Evolutionary conservation across 352 stramenopile species (phyloP).

Genomic region (Albugo candida): DNA sequence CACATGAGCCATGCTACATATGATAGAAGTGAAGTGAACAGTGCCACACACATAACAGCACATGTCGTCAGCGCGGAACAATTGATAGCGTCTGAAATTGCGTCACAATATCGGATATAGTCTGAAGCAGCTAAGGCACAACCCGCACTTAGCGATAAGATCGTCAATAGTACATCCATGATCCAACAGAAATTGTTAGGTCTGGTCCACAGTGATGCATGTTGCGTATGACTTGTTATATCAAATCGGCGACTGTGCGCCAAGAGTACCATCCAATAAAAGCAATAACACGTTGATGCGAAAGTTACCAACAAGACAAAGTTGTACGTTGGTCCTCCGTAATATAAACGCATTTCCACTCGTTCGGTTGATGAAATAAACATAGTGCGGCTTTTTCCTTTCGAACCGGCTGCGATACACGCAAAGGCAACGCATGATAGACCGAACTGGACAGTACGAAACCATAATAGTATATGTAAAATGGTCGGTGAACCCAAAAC

Average conservation of each 20-base stretch:
- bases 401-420: conserved; percentile 29
- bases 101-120: conserved; percentile 42
- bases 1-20: conserved; percentile 35
- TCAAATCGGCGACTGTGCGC: conserved; percentile 12
- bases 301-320: conserved; percentile 47
- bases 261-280: conserved; percentile 28
- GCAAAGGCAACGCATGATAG: conserved; percentile 23
- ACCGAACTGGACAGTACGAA: conserved; percentile 31
- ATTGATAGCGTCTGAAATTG: conserved; percentile 18
- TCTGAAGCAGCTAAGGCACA: conserved; percentile 38
- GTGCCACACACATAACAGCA: conserved; percentile 32
- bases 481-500: no score
- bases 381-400: conserved; percentile 13
- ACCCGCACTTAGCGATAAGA: conserved; percentile 43
- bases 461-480: conserved; percentile 15
- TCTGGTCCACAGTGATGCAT: no score
- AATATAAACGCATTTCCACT: conserved; percentile 12
- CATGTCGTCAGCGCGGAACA: conserved; percentile 25
- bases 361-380: not conserved
- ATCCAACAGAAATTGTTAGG: conserved; percentile 19
- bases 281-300: conserved; percentile 24
- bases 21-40: conserved; percentile 36
- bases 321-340: conserved; percentile 33
- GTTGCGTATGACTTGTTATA: conserved; percentile 7
- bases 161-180: conserved; percentile 39